A percentile compares a stretch with the other conserved stretches of the same genome.
Evolutionary conservation across 495 filamentous ascomycete genomes (phyloP).

Genomic region (Neurospora sp.): DNA sequence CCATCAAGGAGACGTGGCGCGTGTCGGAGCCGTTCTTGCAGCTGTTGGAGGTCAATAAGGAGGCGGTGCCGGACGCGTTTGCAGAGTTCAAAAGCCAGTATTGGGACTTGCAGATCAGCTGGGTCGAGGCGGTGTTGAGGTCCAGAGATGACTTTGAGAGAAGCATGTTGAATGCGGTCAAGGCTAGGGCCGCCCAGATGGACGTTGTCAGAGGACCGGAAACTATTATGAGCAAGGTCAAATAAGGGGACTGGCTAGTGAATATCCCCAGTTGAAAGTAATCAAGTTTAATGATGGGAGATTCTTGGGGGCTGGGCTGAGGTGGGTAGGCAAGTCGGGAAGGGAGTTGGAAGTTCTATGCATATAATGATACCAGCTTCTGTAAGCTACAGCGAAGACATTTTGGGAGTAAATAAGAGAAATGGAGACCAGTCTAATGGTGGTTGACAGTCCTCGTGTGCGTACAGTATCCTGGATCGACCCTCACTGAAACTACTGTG

Average conservation of each 20-base stretch:
- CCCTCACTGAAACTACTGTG: too few species aligned
- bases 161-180: slow-evolving; percentile 75
- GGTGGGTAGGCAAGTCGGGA: background rate
- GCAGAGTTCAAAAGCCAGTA: slow-evolving; percentile 74
- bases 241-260: slow-evolving; percentile 35
- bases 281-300: background rate
- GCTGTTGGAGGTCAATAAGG: slow-evolving; percentile 68
- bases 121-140: slow-evolving; percentile 91
- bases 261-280: background rate
- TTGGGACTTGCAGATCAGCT: slow-evolving; percentile 90
- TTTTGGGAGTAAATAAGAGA: background rate
- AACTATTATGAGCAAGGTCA: slow-evolving; percentile 85
- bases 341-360: background rate
- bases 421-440: background rate
- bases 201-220: slow-evolving; percentile 67
- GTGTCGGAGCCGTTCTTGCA: slow-evolving; percentile 72
- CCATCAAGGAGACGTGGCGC: slow-evolving; percentile 83
- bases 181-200: slow-evolving; percentile 75
- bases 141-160: slow-evolving; percentile 88
- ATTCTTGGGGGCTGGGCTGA: background rate
- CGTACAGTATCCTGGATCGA: too few species aligned
- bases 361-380: background rate
- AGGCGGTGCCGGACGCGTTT: slow-evolving; percentile 61
- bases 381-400: background rate
- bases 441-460: background rate